Base-by-base conservation (phyloP, 805 yeast species). In the Schizosaccharomyces lindneri region DNA sequence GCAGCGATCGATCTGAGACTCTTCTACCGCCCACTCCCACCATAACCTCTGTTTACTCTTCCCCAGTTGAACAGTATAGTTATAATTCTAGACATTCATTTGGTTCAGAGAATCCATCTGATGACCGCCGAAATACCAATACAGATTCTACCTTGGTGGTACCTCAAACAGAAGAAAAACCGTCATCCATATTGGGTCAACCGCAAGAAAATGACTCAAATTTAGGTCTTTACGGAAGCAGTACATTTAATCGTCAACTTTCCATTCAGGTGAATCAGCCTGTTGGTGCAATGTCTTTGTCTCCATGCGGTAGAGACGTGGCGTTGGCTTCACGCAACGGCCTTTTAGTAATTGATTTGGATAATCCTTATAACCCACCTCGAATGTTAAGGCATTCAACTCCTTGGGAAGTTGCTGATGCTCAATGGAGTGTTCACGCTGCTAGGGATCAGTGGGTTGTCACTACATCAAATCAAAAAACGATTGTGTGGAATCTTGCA, bases 391-490 rank as follows among this genome's bases (percentile, higher is more conserved):
- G 83, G 62, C 96, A 93, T 68, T 77, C 82, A 43, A 90, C 97
- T 0, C 82, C 95, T 0, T 93, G 97, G 97, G 97, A 93, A 70
- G 98, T 93, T 2, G 96, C 98, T 0, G 97, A 90, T 70, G 97
- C 90, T 1, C 97, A 93, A 71, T 93, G 98, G 97, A 86, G 94
- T 2, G 96, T 97, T 0, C 97, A 93, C 69, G 75, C 78, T 5
- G 77, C 82, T 1, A 86, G 85, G 65, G 90, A 95, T 0, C 76
- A 84, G 5, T 89, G 97, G 95, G 87, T 93, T 55, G 84, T 90
- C 0, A 86, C 95, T 0, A 87, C 97, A 0, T 84, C 95, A 1
- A 93, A 90, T 70, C 98, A 90, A 69, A 90, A 90, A 73, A 97
- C 95, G 0, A 76, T 93, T 68, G 80, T 93, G 4, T 93, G 98